Evolutionary conservation across 495 filamentous ascomycete genomes (phyloP).

Genomic region (Aspergillus homomorphus): DNA sequence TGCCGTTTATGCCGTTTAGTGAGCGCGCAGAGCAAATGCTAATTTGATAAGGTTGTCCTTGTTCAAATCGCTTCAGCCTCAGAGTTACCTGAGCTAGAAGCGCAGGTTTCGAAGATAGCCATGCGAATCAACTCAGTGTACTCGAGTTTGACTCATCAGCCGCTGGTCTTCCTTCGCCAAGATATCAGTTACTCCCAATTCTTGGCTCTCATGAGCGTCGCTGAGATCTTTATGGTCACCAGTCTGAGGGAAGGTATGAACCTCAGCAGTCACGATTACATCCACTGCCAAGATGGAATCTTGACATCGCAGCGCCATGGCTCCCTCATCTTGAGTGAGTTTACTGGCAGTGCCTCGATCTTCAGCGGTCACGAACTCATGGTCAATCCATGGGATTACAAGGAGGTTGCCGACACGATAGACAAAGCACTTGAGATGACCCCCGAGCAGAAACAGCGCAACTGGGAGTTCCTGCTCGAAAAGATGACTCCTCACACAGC

Average conservation of each 20-base stretch:
- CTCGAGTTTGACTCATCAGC: slow-evolving; percentile 83
- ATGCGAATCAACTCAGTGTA: slow-evolving; percentile 86
- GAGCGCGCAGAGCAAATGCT: background rate
- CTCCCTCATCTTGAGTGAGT: slow-evolving; percentile 87
- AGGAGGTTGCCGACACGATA: slow-evolving; percentile 78
- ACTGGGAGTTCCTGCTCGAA: slow-evolving; percentile 64
- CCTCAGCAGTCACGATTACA: slow-evolving; percentile 85
- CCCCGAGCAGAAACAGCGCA: slow-evolving; percentile 70
- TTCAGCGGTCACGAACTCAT: slow-evolving; percentile 71
- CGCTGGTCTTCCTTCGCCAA: slow-evolving; percentile 90
- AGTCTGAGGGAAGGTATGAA: slow-evolving; percentile 96
- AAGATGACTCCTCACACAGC: slow-evolving; percentile 71
- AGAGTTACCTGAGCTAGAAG: slow-evolving; percentile 80
- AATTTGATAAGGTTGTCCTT: slow-evolving; percentile 60
- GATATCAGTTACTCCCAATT: slow-evolving; percentile 89
- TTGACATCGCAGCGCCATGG: slow-evolving; percentile 72
- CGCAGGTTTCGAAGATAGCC: slow-evolving; percentile 87
- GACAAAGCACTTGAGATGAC: slow-evolving; percentile 76
- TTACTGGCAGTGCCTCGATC: slow-evolving; percentile 84
- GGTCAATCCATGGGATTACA: slow-evolving; percentile 93
- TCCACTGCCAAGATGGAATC: slow-evolving; percentile 86
- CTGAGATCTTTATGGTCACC: slow-evolving; percentile 88
- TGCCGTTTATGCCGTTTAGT: background rate
- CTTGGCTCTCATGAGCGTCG: slow-evolving; percentile 79
- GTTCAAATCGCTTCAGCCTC: slow-evolving; percentile 89